Base-by-base conservation (phyloP, 2,329 filamentous ascomycete species). In the Fusarium sp. region DNA sequence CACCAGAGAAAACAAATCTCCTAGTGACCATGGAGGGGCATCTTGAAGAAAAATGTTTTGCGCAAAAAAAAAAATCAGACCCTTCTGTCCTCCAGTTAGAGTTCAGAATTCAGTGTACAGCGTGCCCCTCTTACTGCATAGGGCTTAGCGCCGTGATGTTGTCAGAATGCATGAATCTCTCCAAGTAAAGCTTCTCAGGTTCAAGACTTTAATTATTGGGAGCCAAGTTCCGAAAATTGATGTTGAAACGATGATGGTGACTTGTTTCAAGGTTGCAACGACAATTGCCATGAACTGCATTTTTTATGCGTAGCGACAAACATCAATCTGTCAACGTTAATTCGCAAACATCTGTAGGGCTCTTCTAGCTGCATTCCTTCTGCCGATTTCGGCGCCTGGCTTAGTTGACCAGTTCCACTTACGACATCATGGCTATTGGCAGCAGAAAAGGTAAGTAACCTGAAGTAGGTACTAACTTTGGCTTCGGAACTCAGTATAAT, bases 111-210 rank as follows among this genome's bases (percentile, higher is more conserved):
- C 54, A 45, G 51, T 43, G 57, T 44, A 30, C 54, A 15, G 30
- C 34, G n/a, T 74, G 67, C 76, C 76, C 77, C 76, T 77, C 77
- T 70, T 77, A 70, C 77, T 59, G 11, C 7, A 50, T 73, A 19
- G 3, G 65, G 76, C 26, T 64, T 78, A 77, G 76, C 62, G 59
- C 24, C 3, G 19, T 38, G 24, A 19, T 30, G 20, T 17, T 57
- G 15, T 8, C 21, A 17, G 12, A 34, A 24, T 28, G 19, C 48
- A 24, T 36, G 39, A 62, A 23, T 56, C 46, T 21, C 34, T 42
- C 20, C 24, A 55, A 24, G 36, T 28, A 49, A 23, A 63, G 56
- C 34, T 48, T 34, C 34, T 38, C 17, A 28, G 30, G 32, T 24
- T 51, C 42, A 40, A 28, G 49, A 32, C 39, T 48, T 34, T 36